Evolutionary conservation across 129 eudicot genomes (phyloP).

Genomic region (Escallonia herrerae): DNA sequence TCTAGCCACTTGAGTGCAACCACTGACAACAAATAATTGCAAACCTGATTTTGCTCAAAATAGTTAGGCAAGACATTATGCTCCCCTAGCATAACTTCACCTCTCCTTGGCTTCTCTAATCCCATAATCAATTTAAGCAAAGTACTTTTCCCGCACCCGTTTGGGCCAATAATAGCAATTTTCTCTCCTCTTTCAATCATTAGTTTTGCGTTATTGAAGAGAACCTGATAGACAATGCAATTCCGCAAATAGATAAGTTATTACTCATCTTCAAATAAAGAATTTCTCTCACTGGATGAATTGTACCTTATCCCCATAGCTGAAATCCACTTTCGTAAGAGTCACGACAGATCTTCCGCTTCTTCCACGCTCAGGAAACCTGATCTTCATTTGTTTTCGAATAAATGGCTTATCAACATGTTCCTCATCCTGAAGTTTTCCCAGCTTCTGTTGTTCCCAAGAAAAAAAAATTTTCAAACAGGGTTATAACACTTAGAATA

Average conservation of each 20-base stretch:
- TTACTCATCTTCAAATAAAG: background rate
- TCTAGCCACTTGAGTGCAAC: background rate
- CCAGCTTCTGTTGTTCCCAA: conserved; percentile 63
- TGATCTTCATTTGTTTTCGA: conserved; percentile 90
- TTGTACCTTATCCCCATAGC: conserved; percentile 69
- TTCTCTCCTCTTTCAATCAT: conserved; percentile 86
- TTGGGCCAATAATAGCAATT: conserved; percentile 89
- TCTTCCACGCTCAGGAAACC: conserved; percentile 94
- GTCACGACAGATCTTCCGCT: conserved; percentile 72
- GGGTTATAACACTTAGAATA: background rate
- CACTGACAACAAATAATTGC: background rate
- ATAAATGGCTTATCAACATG: conserved; percentile 94
- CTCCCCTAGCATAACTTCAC: conserved; percentile 84
- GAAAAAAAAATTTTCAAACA: background rate
- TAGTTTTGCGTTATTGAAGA: conserved; percentile 69
- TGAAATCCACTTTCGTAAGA: conserved; percentile 58
- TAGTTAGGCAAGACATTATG: conserved; percentile 93
- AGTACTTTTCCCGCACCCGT: conserved; percentile 97
- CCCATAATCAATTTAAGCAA: conserved; percentile 82
- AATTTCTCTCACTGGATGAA: too few relatives aligned
- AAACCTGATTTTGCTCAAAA: conserved; percentile 97
- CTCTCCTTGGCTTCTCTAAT: conserved; percentile 47
- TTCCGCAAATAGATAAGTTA: conserved; percentile 1
- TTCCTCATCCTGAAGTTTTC: conserved; percentile 90
- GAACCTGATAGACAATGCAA: conserved; percentile 45